Evolutionary conservation across 306 rosid species (phyloP).

Genomic region (Spatholobus suberectus): DNA sequence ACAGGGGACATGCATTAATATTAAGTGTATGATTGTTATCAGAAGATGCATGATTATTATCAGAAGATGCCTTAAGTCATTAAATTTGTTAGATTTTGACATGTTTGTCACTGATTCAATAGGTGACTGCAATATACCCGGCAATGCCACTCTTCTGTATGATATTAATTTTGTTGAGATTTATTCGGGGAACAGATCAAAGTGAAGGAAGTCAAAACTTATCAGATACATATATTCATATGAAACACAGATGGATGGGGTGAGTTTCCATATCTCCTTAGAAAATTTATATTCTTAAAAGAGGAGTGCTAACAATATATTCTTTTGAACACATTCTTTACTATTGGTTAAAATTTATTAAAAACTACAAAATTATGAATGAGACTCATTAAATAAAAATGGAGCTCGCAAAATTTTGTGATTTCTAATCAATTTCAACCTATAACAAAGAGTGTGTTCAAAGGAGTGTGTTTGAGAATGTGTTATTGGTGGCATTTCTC

Average conservation of each 20-base stretch:
- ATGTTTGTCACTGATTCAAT: conserved; percentile 32
- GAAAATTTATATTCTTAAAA: conserved; percentile 25
- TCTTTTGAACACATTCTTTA: too few species aligned
- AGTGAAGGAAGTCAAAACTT: conserved; percentile 49
- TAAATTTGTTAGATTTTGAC: conserved; percentile 43
- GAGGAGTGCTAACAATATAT: too few species aligned
- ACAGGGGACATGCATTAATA: conserved; percentile 28
- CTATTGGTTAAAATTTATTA: too few species aligned
- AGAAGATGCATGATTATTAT: conserved; percentile 12
- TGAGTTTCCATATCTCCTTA: conserved; percentile 47
- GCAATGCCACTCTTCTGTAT: conserved; percentile 87
- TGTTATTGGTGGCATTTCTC: too few species aligned
- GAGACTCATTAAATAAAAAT: too few species aligned
- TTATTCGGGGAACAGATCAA: conserved; percentile 78
- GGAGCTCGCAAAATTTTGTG: too few species aligned
- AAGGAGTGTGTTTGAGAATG: too few species aligned
- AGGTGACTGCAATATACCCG: conserved; percentile 98
- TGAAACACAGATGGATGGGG: conserved; percentile 43
- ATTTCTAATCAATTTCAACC: too few species aligned
- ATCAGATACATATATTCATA: conserved; percentile 27
- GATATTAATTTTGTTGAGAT: conserved; percentile 75
- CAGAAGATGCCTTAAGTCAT: conserved; percentile 2
- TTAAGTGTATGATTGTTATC: neutral
- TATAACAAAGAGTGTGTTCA: too few species aligned
- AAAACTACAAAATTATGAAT: too few species aligned